Evolutionary conservation across 345 rosid genomes (phyloP), one percentile per base, ranked within the genome.

Genomic region (Aegle marmelos): DNA sequence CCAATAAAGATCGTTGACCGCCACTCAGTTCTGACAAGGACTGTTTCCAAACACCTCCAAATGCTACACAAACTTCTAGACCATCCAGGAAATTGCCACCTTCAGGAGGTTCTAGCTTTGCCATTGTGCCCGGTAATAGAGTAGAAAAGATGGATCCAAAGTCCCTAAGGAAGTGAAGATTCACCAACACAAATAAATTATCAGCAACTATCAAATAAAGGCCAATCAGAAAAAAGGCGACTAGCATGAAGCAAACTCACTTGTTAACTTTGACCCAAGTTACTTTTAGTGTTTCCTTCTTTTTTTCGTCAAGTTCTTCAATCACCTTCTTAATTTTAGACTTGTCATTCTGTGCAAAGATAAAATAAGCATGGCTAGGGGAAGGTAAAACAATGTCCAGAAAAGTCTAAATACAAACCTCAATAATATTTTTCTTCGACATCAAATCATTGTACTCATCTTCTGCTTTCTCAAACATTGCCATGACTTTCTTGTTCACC

Each of bases 401-500:
- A 64, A 79, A 54, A 78, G 56, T 68, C 54, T 3, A 10, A 10
- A 6, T 27, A 79, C 84, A 72, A 76, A 95, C 98, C 98, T 95
- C 98, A 58, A 95, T 91, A 68, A 90, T 95, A 85, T 85, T 93
- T 76, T 95, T 95, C 91, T 92, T 93, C 33, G 93, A 86, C 77
- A 89, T 87, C 85, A 95, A 84, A 77, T 91, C 95, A 82, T 89
- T 90, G 81, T 92, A 93, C 78, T 95, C 98, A 83, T 95, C 99
- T 78, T 96, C 99, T 70, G 99, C 99, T 84, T 96, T 96, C 89
- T 96, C 99, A 68, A 96, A 96, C 98, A 96, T 94, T 1, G 95
- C 90, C 97, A 94, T 96, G 50, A 94, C 99, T 84, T 94, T 96
- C 91, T 96, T 96, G 86, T 96, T 94, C 68, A 96, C 98, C 86